Conservation (phyloP, 108 stramenopile genomes). For the Mediolabrus comicus region DNA sequence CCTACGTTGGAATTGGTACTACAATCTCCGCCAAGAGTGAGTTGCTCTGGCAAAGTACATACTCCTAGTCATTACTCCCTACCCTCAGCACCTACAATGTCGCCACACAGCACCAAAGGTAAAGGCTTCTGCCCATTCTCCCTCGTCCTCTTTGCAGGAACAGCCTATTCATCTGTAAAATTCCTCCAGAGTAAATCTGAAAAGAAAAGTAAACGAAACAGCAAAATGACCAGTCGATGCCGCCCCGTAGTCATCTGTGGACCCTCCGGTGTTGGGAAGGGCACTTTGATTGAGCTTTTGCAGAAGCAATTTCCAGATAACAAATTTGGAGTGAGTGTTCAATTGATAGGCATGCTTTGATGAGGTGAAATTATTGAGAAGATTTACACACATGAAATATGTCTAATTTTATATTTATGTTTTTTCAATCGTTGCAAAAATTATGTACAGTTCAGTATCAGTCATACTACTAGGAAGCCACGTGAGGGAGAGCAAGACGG, state of each 20-base stretch:
- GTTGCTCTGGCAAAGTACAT: background rate
- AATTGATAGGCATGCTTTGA: background rate
- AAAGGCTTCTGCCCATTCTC: conserved; percentile 23
- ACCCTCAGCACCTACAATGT: background rate
- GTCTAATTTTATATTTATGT: background rate
- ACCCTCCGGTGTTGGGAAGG: conserved; percentile 44
- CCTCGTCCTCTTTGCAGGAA: conserved; percentile 17
- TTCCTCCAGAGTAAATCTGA: conserved; percentile 7
- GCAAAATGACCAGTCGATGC: background rate
- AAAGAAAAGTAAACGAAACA: background rate
- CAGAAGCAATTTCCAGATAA: conserved; percentile 59
- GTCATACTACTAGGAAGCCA: conserved; percentile 92
- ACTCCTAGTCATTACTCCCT: background rate
- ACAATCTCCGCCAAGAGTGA: too few relatives aligned
- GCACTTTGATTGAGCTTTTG: conserved; percentile 76
- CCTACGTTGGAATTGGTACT: too few relatives aligned
- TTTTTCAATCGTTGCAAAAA: background rate
- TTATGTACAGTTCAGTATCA: conserved; percentile 89
- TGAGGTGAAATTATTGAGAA: background rate
- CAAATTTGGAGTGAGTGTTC: conserved; percentile 9
- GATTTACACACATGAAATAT: too few relatives aligned
- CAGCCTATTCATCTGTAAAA: conserved; percentile 11
- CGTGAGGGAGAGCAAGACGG: conserved; percentile 87
- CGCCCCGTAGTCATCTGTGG: conserved; percentile 42
- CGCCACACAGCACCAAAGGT: background rate